Evolutionary conservation across 2,329 filamentous ascomycete genomes (phyloP), one percentile per base, ranked within the genome.

Genomic region (Epichloe sp.): DNA sequence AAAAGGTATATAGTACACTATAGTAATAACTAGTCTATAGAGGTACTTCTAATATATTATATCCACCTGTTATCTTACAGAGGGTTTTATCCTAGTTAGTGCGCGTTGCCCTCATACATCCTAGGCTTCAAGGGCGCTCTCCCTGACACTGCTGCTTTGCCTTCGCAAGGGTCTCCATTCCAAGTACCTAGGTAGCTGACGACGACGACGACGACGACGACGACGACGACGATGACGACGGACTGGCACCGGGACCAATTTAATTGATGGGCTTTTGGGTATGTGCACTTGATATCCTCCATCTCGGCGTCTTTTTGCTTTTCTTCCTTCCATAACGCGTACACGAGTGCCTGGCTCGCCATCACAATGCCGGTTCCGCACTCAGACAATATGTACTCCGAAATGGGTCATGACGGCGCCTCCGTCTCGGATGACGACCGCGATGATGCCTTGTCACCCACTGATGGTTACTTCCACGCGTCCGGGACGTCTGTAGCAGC

Each of bases 401-500:
- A 62, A 41, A 48, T 48, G 47, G 52, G 49, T 19, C 48, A 53
- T 31, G 56, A 62, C 49, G 37, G 15, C 19, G 44, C 43, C 4
- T 51, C 19, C 17, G 67, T 70, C 62, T 68, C 69, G 46, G 63
- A 62, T 52, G 62, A 68, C 40, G 58, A 68, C 44, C 38, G 34
- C 14, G 59, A 63, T 49, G 63, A 68, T 51, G 63, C 65, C 41
- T 63, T 75, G 51, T 77, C 74, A 34, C 74, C 74, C 40, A 70
- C 72, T n/a, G 72, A 78, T 54, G 74, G 73, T 37, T 76, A 75
- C 67, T 77, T 77, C 59, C 66, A 68, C 57, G 64, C 66, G 60
- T 69, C 68, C 31, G 67, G 65, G 51, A 54, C 54, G 48, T 58
- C 58, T 19, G 57, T 52, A 48, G 53, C 49, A 12, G 55, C 58